These are phyloP conservation scores for Berkeleyomyces basicola DNA, from an alignment of 2,329 filamentous ascomycete species.

Conservation along the genomic window DNA sequence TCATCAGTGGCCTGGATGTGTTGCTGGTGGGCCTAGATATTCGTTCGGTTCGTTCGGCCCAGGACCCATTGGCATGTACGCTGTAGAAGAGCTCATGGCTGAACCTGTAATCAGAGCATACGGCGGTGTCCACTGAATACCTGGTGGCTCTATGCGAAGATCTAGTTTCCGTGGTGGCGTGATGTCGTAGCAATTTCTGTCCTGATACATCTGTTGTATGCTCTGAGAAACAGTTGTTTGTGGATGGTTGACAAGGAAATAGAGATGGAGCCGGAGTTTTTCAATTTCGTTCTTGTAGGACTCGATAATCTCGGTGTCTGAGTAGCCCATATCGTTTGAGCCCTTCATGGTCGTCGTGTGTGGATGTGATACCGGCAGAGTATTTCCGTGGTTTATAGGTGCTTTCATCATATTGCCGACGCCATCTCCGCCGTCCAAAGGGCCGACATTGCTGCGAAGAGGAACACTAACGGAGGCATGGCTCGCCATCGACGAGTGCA, in stretches of 20 bases:
- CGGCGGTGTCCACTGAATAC: background rate
- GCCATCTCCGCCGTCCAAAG: background rate
- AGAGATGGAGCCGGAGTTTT: constrained; percentile 9
- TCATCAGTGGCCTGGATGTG: background rate
- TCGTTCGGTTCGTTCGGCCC: background rate
- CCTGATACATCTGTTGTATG: constrained; percentile 4
- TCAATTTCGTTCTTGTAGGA: constrained; percentile 9
- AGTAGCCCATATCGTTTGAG: background rate
- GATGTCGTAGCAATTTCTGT: background rate
- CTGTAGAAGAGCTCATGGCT: background rate
- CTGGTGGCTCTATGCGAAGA: background rate
- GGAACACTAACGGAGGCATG: background rate
- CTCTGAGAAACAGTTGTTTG: background rate
- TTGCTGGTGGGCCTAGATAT: background rate
- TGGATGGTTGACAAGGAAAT: constrained; percentile 2
- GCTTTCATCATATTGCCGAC: background rate
- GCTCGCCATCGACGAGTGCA: background rate
- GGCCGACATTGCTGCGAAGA: background rate
- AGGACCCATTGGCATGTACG: background rate
- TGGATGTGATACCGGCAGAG: background rate
- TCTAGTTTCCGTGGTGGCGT: background rate
- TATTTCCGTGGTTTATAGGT: background rate
- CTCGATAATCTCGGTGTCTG: background rate
- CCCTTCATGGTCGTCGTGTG: background rate
- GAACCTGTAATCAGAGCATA: background rate